Evolutionary conservation across 2,329 filamentous ascomycete genomes (phyloP).

Genomic region (Monilinia fructigena): DNA sequence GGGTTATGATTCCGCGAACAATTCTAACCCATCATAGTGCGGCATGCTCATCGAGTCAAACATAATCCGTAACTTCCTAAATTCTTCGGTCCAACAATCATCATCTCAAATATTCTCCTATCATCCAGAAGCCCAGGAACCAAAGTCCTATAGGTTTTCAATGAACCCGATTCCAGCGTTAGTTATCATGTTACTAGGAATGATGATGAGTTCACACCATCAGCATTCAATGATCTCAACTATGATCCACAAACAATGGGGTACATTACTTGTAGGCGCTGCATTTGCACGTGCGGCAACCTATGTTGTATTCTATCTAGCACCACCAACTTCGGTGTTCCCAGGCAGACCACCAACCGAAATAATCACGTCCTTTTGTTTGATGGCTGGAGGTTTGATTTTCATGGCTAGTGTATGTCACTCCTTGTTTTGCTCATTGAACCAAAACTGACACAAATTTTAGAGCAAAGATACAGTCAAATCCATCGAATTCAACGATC

Average conservation of each 20-base stretch:
- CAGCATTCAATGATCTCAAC: constrained; percentile 71
- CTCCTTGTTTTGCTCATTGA: not conserved
- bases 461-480: constrained; percentile 72
- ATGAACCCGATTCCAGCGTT: constrained; percentile 87
- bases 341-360: constrained; percentile 87
- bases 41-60: constrained; percentile 84
- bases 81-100: constrained; percentile 42
- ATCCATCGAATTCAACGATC: constrained; percentile 71
- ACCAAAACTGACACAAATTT: constrained; percentile 28
- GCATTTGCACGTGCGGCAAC: constrained; percentile 75
- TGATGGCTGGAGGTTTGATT: constrained; percentile 82
- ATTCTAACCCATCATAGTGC: constrained; percentile 47
- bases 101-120: constrained; percentile 42
- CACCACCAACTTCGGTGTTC: constrained; percentile 74
- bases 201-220: constrained; percentile 95
- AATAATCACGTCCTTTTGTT: constrained; percentile 80
- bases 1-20: constrained; percentile 22
- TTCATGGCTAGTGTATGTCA: constrained; percentile 84
- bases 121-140: constrained; percentile 48
- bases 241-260: constrained; percentile 95
- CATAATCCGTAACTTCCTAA: constrained; percentile 65
- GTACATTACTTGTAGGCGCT: constrained; percentile 76
- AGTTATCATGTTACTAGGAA: constrained; percentile 80
- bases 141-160: constrained; percentile 69
- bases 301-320: constrained; percentile 76